Percentiles rank a stretch among this genome's conserved stretches.
Evolutionary conservation across 2,329 filamentous ascomycete species (phyloP).

Genomic region (Colletotrichum truncatum): DNA sequence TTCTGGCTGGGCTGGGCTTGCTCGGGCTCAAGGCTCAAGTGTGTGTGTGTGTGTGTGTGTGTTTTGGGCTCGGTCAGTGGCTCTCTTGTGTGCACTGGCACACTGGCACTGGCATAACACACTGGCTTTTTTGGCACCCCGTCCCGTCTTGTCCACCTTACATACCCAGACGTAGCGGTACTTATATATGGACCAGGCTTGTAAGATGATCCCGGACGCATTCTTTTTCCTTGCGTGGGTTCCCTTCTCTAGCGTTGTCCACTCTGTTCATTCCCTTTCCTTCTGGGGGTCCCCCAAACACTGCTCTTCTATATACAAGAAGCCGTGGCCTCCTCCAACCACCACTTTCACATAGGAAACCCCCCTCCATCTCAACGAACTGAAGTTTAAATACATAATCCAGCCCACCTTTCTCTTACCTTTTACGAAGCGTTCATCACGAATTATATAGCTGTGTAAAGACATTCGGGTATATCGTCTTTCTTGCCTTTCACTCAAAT

Average conservation of each 20-base stretch:
- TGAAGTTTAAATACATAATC: conserved; percentile 15
- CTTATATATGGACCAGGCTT: conserved; percentile 13
- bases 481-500: background rate
- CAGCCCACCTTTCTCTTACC: background rate
- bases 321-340: background rate
- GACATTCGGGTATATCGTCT: background rate
- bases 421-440: conserved; percentile 11
- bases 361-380: background rate
- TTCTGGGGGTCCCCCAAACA: background rate
- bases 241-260: conserved; percentile 8
- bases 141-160: background rate
- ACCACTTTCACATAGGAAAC: background rate
- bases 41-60: background rate
- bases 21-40: background rate
- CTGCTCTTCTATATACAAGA: conserved; percentile 14
- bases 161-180: conserved; percentile 13
- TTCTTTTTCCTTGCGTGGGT: conserved; percentile 8
- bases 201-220: conserved; percentile 9
- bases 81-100: background rate
- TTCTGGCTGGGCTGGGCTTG: conserved; percentile 6
- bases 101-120: background rate
- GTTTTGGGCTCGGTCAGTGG: background rate
- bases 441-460: background rate
- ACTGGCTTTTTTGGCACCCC: background rate
- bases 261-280: background rate